Percentiles rank a stretch among this genome's conserved stretches.
These are phyloP conservation scores for Coemansia sp. DNA, from an alignment of 192 early-diverging fungal genomes.

Conservation along the genomic window DNA sequence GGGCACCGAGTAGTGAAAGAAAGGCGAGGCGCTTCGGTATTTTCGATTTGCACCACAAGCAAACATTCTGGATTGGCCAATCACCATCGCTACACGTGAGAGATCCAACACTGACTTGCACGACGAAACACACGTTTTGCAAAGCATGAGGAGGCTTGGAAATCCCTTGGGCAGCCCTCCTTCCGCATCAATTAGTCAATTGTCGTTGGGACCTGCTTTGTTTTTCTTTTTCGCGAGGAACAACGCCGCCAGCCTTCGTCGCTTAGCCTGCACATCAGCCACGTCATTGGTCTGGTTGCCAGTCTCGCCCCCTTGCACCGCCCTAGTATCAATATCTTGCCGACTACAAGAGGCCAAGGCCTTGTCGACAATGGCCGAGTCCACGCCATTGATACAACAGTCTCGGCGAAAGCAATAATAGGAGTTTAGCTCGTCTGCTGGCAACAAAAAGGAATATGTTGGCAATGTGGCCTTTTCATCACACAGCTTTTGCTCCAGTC, in stretches of 20 bases:
- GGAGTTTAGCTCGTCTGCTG: conserved; percentile 17
- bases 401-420: conserved; percentile 44
- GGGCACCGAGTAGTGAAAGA: not conserved
- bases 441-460: conserved; percentile 32
- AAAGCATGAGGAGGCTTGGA: not conserved
- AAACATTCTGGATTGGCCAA: conserved; percentile 4
- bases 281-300: not conserved
- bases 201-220: not conserved
- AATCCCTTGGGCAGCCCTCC: not conserved
- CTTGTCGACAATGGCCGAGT: conserved; percentile 7
- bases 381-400: conserved; percentile 16
- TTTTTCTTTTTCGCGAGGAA: conserved; percentile 15
- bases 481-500: conserved; percentile 28
- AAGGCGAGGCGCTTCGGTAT: not conserved
- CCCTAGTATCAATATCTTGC: not conserved
- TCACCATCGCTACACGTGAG: not conserved
- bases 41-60: not conserved
- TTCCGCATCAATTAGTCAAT: not conserved
- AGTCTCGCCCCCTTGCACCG: not conserved
- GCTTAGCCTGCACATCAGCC: conserved; percentile 28
- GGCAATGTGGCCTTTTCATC: conserved; percentile 31
- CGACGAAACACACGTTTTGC: not conserved
- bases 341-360: conserved; percentile 8
- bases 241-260: conserved; percentile 25
- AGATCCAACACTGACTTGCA: not conserved